phyloP scores from a whole-genome alignment of 2,329 filamentous ascomycete species.

The Scedosporium aurantiacum region DNA sequence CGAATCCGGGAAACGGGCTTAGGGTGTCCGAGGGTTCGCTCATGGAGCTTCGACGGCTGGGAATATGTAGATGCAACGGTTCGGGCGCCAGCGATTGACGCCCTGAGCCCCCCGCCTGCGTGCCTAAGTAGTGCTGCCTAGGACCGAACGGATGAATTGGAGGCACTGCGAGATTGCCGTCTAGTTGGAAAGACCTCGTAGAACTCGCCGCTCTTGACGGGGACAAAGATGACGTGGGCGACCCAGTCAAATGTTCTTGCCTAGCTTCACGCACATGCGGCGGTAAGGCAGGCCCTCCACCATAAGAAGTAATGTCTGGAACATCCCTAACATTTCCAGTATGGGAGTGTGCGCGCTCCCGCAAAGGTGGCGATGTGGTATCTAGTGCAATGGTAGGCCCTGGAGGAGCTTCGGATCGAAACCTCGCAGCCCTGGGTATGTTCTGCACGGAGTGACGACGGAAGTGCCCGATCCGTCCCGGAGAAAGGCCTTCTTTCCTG shows the following conservation, averaged over 20 bases:
- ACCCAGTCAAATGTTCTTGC: background rate
- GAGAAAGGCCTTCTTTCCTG: constrained; percentile 48
- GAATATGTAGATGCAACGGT: constrained; percentile 33
- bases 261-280: constrained; percentile 2
- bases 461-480: background rate
- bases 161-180: constrained; percentile 31
- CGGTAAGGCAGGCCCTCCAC: background rate
- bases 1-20: constrained; percentile 58
- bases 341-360: background rate
- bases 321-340: constrained; percentile 1
- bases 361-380: background rate
- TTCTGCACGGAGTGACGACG: constrained; percentile 4
- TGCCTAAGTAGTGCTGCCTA: background rate
- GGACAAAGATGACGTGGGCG: background rate
- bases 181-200: constrained; percentile 16
- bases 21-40: constrained; percentile 37
- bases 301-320: background rate
- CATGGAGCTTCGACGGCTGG: constrained; percentile 28
- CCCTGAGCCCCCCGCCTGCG: constrained; percentile 11
- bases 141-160: constrained; percentile 15
- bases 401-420: background rate
- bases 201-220: constrained; percentile 9
- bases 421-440: background rate
- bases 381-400: background rate
- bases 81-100: constrained; percentile 10